These are phyloP conservation scores for Austroboletus eburneus DNA, from an alignment of 768 basidiomycete species.

Conservation along the genomic window DNA sequence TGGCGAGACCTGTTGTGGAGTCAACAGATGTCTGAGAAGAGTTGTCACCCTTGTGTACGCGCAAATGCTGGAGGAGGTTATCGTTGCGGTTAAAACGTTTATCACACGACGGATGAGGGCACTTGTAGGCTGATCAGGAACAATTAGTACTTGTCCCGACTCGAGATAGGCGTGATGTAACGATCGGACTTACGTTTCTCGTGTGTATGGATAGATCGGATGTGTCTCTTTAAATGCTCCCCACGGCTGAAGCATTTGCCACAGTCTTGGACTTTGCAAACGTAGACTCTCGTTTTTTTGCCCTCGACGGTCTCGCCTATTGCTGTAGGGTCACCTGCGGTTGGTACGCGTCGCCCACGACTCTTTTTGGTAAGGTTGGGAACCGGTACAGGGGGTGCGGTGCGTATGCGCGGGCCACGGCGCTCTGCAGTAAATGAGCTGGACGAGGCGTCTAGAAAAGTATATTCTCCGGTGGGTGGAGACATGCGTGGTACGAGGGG, in stretches of 20 bases:
- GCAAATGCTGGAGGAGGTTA: slow-evolving; percentile 75
- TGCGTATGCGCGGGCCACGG: slow-evolving; percentile 48
- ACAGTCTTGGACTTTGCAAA: slow-evolving; percentile 66
- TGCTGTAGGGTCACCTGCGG: slow-evolving; percentile 28
- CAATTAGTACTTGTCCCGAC: slow-evolving; percentile 17
- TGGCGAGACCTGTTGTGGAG: slow-evolving; percentile 21
- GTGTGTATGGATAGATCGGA: slow-evolving; percentile 69
- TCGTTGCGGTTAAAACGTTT: slow-evolving; percentile 78
- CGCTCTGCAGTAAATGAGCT: slow-evolving; percentile 37
- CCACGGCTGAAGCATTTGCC: slow-evolving; percentile 70
- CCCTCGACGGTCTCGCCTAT: slow-evolving; percentile 28
- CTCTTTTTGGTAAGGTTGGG: slow-evolving; percentile 80
- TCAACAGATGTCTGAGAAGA: slow-evolving; percentile 33
- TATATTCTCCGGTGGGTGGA: slow-evolving; percentile 32
- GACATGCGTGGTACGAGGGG: slow-evolving; percentile 15
- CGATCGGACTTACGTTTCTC: slow-evolving; percentile 62
- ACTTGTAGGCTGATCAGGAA: slow-evolving; percentile 59
- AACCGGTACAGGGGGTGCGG: slow-evolving; percentile 62
- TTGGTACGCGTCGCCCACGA: slow-evolving; percentile 73
- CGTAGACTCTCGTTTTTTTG: slow-evolving; percentile 40
- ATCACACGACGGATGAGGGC: slow-evolving; percentile 61
- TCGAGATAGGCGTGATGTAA: slow-evolving; percentile 13
- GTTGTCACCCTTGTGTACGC: slow-evolving; percentile 53
- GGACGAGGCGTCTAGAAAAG: slow-evolving; percentile 33
- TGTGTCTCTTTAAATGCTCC: slow-evolving; percentile 75